Evolutionary conservation across 129 eudicot species (phyloP), one percentile per base, ranked within the genome.

Genomic region (Sambucus nigra): DNA sequence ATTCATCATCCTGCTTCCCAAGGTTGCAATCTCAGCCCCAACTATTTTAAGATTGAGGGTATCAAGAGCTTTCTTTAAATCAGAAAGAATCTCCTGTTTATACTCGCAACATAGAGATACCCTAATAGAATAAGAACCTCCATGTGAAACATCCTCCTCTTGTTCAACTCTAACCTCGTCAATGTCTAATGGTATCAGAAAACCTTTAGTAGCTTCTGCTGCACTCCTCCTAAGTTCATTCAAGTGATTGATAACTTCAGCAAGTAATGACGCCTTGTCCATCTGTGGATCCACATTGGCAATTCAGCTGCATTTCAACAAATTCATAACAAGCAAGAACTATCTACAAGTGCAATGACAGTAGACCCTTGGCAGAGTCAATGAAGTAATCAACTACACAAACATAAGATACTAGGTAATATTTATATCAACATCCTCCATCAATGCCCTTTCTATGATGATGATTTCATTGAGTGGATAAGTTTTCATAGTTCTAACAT

Each of bases 261-360:
- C 88, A 3, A 87, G 83, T 60, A 87, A 76, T 0, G 94, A 79
- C 22, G 96, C 94, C 69, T 87, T 87, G 73, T 87, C 96, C 96
- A 87, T 82, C 96, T 87, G 75, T 21, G 50, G 35, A 53, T 46
- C 40, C 42, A 60, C 55, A 57, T 54, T 6, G 26, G 21, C 60
- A 65, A 25, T 7, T 57, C 17, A 59, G 55, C 28, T 69, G 49
- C 19, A 13, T 50, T 10, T 14, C 10, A 15, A 16, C 1, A 20
- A 0, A 47, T 29, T 23, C 17, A 58, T 15, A 53, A 20, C 18
- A 51, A 53, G 25, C 55, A 44, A 46, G 23, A 45, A 35, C 7
- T 54, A 25, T n/a, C n/a, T n/a, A n/a, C n/a, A n/a, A n/a, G n/a
- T n/a, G n/a, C n/a, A n/a, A n/a, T n/a, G n/a, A n/a, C n/a, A n/a